Base-by-base conservation (phyloP, 805 yeast species). In the Candida boleticola region DNA sequence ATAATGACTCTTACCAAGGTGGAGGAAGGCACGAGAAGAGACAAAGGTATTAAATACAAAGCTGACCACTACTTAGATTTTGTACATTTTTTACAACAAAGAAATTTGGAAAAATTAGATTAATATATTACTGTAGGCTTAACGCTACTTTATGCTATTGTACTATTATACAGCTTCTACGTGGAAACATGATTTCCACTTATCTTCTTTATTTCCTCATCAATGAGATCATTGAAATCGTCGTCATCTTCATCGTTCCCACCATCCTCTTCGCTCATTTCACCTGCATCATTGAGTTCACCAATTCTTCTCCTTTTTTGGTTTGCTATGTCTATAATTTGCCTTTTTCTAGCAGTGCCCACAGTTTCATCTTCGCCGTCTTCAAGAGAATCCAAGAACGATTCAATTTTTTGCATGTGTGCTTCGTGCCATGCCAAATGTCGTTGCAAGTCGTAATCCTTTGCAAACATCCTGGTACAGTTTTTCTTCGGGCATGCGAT, bases 391-490 rank as follows among this genome's bases (percentile, higher is more conserved):
- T 45, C 49, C 45, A 67, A 56, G 41, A 55, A 67, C 2, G 37
- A 44, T 35, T 63, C 66, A 3, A 68, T 56, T 44, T 58, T 63
- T 33, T 49, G 42, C 39, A 61, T 39, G 19, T 64, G 63, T 16
- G 58, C 60, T 10, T 63, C 63, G 50, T 79, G 84, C 83, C 83
- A 79, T 30, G 55, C 58, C 38, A 79, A 47, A 52, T 79, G 85
- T 33, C 82, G 64, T 14, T 57, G 50, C 20, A 79, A 51, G 51
- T 77, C 83, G 49, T 67, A 67, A 0, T 70, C 67, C 45, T 74
- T 71, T 39, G 69, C 68, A 54, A 83, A 83, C 5, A 66, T 63
- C 43, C 88, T 66, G 26, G 61, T 62, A 56, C 90, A 83, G 32
- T 70, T 70, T 3, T 51, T 57, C 45, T 65, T 74, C 0, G 79